phyloP scores from a whole-genome alignment of 768 basidiomycete species.

The Serendipita vermifera region DNA sequence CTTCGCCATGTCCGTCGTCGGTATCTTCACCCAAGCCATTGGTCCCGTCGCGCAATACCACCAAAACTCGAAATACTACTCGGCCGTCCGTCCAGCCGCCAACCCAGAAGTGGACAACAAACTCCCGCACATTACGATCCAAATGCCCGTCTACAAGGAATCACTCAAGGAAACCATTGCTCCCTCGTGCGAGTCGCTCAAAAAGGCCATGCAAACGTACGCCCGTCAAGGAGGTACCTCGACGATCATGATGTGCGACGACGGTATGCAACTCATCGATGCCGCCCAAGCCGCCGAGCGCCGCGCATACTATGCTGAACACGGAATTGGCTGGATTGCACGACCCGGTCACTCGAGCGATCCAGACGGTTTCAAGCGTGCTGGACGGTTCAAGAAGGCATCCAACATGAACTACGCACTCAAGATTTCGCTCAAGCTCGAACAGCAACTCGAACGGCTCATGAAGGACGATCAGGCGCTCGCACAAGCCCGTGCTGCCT shows the following conservation, averaged over 20 bases:
- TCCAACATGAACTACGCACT: constrained; percentile 81
- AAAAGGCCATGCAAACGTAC: constrained; percentile 81
- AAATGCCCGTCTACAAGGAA: constrained; percentile 85
- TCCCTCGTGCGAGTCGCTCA: constrained; percentile 63
- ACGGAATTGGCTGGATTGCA: constrained; percentile 72
- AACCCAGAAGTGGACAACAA: constrained; percentile 50
- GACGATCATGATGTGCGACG: constrained; percentile 69
- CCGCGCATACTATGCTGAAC: constrained; percentile 59
- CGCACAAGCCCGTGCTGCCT: neutral
- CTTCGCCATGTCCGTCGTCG: constrained; percentile 49
- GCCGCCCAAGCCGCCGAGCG: constrained; percentile 52
- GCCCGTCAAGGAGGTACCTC: constrained; percentile 78
- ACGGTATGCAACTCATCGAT: constrained; percentile 58
- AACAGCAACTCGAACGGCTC: constrained; percentile 29
- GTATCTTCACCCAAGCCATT: constrained; percentile 23
- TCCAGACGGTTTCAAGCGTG: constrained; percentile 58
- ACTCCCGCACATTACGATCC: constrained; percentile 64
- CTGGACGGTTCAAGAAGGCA: constrained; percentile 88
- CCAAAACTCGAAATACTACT: constrained; percentile 76
- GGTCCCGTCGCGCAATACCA: constrained; percentile 79
- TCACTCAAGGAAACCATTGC: constrained; percentile 64
- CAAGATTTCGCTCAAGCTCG: constrained; percentile 49
- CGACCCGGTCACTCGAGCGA: constrained; percentile 52
- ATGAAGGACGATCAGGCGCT: constrained; percentile 17
- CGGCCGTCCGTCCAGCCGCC: constrained; percentile 46